Evolutionary conservation across 1,284 basidiomycete genomes (phyloP).

Genomic region (Stygiomarasmius scandens): DNA sequence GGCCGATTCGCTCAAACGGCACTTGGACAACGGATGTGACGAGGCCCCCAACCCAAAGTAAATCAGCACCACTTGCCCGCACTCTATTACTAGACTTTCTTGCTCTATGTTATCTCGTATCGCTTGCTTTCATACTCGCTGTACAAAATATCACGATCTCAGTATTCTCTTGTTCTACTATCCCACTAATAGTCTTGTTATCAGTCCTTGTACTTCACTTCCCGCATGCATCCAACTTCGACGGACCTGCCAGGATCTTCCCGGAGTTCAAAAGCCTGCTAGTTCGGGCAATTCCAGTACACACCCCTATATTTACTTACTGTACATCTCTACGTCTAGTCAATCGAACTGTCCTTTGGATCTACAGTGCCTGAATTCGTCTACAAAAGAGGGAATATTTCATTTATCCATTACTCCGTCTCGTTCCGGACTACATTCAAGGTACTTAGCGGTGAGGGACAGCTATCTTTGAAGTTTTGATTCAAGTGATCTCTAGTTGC

Average conservation of each 20-base stretch:
- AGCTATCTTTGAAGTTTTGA: too few relatives aligned
- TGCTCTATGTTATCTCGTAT: too few relatives aligned
- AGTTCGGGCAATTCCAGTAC: background rate
- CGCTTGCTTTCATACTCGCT: too few relatives aligned
- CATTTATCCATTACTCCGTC: too few relatives aligned
- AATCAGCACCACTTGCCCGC: background rate
- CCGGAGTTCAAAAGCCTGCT: background rate
- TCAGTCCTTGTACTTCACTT: background rate
- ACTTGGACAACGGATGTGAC: constrained; percentile 28
- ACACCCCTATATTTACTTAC: background rate
- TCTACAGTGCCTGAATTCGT: background rate
- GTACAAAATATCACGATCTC: too few relatives aligned
- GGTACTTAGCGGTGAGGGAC: too few relatives aligned
- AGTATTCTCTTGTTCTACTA: too few relatives aligned
- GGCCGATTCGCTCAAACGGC: constrained; percentile 57
- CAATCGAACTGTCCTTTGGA: background rate
- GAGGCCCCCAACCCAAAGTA: constrained; percentile 12
- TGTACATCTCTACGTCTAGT: background rate
- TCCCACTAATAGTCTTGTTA: background rate
- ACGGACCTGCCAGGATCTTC: background rate
- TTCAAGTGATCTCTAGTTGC: too few relatives aligned
- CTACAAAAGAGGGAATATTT: background rate
- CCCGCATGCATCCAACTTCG: background rate
- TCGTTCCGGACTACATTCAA: too few relatives aligned
- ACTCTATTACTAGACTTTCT: too few relatives aligned